Conservation (phyloP, 257 asterid species). For the Henckelia pumila region DNA sequence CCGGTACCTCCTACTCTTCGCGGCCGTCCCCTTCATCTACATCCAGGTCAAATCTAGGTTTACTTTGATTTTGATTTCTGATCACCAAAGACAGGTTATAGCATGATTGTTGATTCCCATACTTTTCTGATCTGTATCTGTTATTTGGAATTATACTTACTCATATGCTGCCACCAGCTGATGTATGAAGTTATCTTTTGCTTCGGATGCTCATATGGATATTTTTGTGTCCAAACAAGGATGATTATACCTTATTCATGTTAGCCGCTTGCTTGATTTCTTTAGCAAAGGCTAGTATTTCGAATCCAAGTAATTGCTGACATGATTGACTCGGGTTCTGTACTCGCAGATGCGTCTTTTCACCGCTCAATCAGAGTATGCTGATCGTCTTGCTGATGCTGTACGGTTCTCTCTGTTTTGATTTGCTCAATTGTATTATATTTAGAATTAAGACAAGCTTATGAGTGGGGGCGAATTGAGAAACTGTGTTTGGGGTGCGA, state of each 20-base stretch:
- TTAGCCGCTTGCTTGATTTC: constrained; percentile 2
- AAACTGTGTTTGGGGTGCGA: not conserved
- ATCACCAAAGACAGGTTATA: not conserved
- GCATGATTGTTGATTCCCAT: not conserved
- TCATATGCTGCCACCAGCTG: not conserved
- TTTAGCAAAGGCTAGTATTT: not conserved
- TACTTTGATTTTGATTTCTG: not conserved
- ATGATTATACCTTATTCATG: not conserved
- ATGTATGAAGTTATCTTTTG: not conserved
- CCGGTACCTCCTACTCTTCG: constrained; percentile 68
- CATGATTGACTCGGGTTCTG: constrained; percentile 26
- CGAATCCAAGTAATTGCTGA: constrained; percentile 20
- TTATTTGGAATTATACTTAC: too few relatives aligned
- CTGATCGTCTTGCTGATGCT: constrained; percentile 90
- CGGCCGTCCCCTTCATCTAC: constrained; percentile 75
- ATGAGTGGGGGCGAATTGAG: not conserved
- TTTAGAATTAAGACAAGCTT: constrained; percentile 18
- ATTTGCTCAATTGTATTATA: constrained; percentile 2
- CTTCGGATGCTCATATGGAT: not conserved
- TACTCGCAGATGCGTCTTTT: constrained; percentile 84
- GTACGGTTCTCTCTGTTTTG: constrained; percentile 46
- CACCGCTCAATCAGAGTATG: constrained; percentile 73
- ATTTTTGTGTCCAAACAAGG: not conserved
- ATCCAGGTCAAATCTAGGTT: constrained; percentile 38
- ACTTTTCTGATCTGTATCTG: not conserved